These are phyloP conservation scores for Coprinopsis marcescibilis DNA, from an alignment of 768 basidiomycete genomes.

Conservation along the genomic window DNA sequence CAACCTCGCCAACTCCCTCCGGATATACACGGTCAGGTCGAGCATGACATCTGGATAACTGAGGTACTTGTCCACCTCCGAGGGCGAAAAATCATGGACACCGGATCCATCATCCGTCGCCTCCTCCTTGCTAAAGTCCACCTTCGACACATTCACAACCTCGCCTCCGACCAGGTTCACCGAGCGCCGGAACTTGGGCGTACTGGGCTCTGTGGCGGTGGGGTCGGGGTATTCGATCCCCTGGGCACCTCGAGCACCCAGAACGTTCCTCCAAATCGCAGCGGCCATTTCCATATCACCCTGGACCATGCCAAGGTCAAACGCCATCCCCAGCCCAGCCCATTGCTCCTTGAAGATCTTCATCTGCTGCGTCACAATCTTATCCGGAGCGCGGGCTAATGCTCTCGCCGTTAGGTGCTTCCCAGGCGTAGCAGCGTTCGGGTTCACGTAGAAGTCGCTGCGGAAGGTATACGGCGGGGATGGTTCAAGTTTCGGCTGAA, in stretches of 20 bases:
- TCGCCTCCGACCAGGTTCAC: conserved; percentile 69
- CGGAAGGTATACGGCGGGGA: conserved; percentile 39
- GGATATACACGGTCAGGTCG: conserved; percentile 59
- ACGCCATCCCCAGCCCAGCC: conserved; percentile 72
- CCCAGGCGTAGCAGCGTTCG: conserved; percentile 25
- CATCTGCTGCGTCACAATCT: conserved; percentile 82
- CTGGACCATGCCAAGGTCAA: conserved; percentile 71
- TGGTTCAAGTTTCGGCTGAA: conserved; percentile 49
- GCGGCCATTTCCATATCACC: conserved; percentile 82
- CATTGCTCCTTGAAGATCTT: conserved; percentile 90
- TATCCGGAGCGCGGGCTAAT: conserved; percentile 56
- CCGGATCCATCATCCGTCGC: conserved; percentile 61
- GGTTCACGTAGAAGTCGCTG: conserved; percentile 42
- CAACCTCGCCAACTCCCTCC: conserved; percentile 67
- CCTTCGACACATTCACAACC: conserved; percentile 52
- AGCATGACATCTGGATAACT: conserved; percentile 73
- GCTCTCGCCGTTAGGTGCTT: conserved; percentile 8
- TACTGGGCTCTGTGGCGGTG: neutral
- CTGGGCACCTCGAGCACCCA: conserved; percentile 76
- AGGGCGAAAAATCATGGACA: conserved; percentile 61
- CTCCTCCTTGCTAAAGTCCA: conserved; percentile 56
- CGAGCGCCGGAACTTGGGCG: conserved; percentile 44
- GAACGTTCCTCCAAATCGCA: conserved; percentile 87
- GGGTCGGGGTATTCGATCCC: conserved; percentile 48
- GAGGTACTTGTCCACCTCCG: conserved; percentile 63